These are phyloP conservation scores for Filosporella fistucella DNA, from an alignment of 495 filamentous ascomycete species.

Conservation along the genomic window DNA sequence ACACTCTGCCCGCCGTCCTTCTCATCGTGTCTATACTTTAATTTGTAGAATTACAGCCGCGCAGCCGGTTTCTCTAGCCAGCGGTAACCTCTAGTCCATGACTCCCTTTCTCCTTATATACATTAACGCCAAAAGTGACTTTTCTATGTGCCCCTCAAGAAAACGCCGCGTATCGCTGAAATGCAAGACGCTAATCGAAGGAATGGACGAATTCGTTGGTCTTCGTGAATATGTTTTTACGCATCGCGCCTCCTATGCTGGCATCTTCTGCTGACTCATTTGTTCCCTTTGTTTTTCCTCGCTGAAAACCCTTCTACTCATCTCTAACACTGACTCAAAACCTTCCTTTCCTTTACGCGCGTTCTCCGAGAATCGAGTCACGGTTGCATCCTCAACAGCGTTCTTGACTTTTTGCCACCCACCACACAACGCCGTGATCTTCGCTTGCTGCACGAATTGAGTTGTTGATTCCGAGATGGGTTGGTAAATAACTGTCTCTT, in stretches of 20 bases:
- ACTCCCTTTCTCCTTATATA: too few relatives aligned
- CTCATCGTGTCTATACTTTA: too few relatives aligned
- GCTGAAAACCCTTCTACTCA: slow-evolving; percentile 87
- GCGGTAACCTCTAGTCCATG: too few relatives aligned
- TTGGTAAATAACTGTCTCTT: slow-evolving; percentile 83
- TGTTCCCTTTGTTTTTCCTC: slow-evolving; percentile 57
- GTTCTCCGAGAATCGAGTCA: slow-evolving; percentile 87
- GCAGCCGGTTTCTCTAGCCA: too few relatives aligned
- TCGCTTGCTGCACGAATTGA: slow-evolving; percentile 78
- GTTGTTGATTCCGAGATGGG: slow-evolving; percentile 64
- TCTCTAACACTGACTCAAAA: slow-evolving; percentile 89
- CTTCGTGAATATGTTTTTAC: too few relatives aligned
- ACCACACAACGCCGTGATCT: slow-evolving; percentile 90
- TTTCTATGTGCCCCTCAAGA: slow-evolving; percentile 11
- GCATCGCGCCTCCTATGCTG: slow-evolving; percentile 5
- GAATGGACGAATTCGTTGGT: too few relatives aligned
- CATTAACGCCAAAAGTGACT: slow-evolving; percentile 20
- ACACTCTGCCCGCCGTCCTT: too few relatives aligned
- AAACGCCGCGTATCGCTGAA: slow-evolving; percentile 6
- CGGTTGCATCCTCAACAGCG: slow-evolving; percentile 85
- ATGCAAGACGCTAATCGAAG: slow-evolving; percentile 22
- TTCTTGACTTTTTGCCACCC: slow-evolving; percentile 95
- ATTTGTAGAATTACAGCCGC: too few relatives aligned
- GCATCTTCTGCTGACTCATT: slow-evolving; percentile 19
- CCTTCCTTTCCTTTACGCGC: slow-evolving; percentile 84